Base-by-base conservation (phyloP, 306 rosid species). In the Sicyos edulis region DNA sequence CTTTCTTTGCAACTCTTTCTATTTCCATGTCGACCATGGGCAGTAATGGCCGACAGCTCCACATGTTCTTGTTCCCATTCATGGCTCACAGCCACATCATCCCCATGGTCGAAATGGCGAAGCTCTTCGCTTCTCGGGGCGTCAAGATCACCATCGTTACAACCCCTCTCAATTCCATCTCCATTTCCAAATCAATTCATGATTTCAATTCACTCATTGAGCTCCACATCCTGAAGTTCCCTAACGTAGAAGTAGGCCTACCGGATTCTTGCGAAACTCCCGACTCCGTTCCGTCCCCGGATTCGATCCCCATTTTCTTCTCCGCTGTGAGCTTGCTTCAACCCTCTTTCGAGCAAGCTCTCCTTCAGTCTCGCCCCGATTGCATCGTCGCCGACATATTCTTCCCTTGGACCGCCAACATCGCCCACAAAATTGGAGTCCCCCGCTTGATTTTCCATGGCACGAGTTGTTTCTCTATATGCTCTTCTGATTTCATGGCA, bases 401-500 rank as follows among this genome's bases (percentile, higher is more conserved):
- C 60, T 86, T 74, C 65, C 86, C 89, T 0, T 85, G 86, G 86
- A 61, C 80, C 0, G 53, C 65, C 0, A 84, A 86, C 32, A 79
- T 82, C 1, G 88, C 92, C 0, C 76, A 80, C 0, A 85, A 83
- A 24, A 75, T 76, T 17, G 76, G 76, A 0, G 82, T 90, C 60
- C 95, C 92, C 0, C 76, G 86, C 82, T n/a, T 88, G 29, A 79
- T 79, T 54, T 90, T 90, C 16, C 83, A 81, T 17, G 95, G 88
- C 0, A 50, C 75, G 2, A 62, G 92, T 3, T 82, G 69, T 61
- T 83, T 88, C 51, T 75, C 90, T 3, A 8, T 79, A 0, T 82
- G 85, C 56, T 80, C 80, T 4, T 9, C 0, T 0, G 83, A 77
- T 3, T 72, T 80, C 57, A 5, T 77, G 42, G 32, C 53, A 20